Conservation (phyloP, 768 basidiomycete species). For the Boletus huronensis region DNA sequence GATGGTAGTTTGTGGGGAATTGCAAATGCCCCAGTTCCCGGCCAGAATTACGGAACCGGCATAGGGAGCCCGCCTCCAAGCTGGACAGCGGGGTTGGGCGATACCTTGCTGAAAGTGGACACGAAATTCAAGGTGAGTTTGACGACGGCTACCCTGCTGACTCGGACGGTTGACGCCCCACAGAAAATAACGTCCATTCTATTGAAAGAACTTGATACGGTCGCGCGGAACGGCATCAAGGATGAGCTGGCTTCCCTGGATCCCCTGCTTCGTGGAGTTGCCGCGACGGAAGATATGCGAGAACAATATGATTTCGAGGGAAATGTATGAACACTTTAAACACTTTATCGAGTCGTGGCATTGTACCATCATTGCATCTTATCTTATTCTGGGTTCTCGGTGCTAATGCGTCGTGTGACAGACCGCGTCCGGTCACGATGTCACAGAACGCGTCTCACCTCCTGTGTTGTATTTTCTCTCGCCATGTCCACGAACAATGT, state of each 20-base stretch:
- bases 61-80: constrained; percentile 51
- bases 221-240: constrained; percentile 76
- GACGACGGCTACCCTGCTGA: background rate
- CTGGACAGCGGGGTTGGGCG: constrained; percentile 63
- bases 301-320: constrained; percentile 46
- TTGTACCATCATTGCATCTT: constrained; percentile 23
- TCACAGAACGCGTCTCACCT: constrained; percentile 15
- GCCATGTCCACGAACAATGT: constrained; percentile 31
- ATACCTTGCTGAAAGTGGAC: constrained; percentile 78
- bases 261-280: constrained; percentile 65
- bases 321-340: constrained; percentile 27
- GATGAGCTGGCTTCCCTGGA: constrained; percentile 82
- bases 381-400: background rate
- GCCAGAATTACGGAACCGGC: constrained; percentile 30
- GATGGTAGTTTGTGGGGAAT: constrained; percentile 71
- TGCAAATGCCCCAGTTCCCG: constrained; percentile 44
- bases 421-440: constrained; percentile 22
- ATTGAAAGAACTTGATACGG: constrained; percentile 80
- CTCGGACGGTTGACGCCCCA: background rate
- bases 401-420: constrained; percentile 16
- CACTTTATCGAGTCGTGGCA: constrained; percentile 12
- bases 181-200: constrained; percentile 83
- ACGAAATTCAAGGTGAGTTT: constrained; percentile 72
- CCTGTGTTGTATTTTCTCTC: background rate
- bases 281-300: constrained; percentile 33